phyloP scores from a whole-genome alignment of 495 filamentous ascomycete species.

The Bombardia bombarda region DNA sequence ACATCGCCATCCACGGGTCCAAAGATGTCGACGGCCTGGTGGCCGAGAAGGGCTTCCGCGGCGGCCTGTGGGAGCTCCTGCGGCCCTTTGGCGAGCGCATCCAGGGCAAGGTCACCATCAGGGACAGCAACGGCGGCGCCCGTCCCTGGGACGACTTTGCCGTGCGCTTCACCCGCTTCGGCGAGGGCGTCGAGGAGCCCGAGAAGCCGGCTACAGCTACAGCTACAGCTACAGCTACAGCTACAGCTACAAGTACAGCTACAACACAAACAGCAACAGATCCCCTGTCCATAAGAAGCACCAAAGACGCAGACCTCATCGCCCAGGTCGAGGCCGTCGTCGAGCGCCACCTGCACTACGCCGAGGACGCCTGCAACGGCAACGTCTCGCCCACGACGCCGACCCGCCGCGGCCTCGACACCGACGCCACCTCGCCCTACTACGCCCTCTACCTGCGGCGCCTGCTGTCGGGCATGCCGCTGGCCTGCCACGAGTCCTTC shows the following conservation, averaged over 20 bases:
- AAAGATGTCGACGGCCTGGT: slow-evolving; percentile 74
- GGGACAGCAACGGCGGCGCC: slow-evolving; percentile 81
- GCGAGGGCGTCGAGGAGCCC: slow-evolving; percentile 51
- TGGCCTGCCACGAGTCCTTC: slow-evolving; percentile 85
- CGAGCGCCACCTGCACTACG: slow-evolving; percentile 43
- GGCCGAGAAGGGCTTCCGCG: slow-evolving; percentile 73
- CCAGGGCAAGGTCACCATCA: slow-evolving; percentile 77
- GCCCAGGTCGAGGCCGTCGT: slow-evolving; percentile 43
- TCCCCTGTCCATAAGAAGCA: slow-evolving; percentile 27
- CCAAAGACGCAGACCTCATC: slow-evolving; percentile 2
- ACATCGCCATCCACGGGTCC: slow-evolving; percentile 76
- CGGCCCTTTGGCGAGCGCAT: slow-evolving; percentile 88
- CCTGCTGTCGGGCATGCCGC: slow-evolving; percentile 65
- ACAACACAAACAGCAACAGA: too few relatives aligned
- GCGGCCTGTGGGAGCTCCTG: slow-evolving; percentile 75
- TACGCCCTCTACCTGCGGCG: slow-evolving; percentile 77
- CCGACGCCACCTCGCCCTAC: slow-evolving; percentile 50
- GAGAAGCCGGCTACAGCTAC: slow-evolving; percentile 25
- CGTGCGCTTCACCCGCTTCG: slow-evolving; percentile 68
- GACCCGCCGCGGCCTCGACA: slow-evolving; percentile 27
- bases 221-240: too few relatives aligned
- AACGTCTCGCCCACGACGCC: slow-evolving; percentile 28
- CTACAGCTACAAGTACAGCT: too few relatives aligned
- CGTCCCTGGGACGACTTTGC: slow-evolving; percentile 83
- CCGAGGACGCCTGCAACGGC: slow-evolving; percentile 39